Base-by-base conservation (phyloP, 2,329 filamentous ascomycete species). In the Leptoxyphium fumago region DNA sequence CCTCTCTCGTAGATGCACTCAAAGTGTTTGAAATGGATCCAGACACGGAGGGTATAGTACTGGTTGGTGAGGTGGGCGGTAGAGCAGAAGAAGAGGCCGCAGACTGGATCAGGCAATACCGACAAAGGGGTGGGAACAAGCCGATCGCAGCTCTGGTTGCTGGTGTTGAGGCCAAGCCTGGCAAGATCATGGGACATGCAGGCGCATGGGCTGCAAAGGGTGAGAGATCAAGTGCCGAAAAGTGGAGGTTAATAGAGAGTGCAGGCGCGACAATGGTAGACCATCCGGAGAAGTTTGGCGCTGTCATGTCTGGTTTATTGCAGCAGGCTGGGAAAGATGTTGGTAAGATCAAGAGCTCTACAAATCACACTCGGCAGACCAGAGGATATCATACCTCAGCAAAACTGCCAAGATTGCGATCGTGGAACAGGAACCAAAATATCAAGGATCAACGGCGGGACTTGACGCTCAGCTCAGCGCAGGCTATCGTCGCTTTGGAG, bases 171-270 rank as follows among this genome's bases (percentile, higher is more conserved):
- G 79, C 79, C n/a, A 71, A 73, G 5, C 65, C 68, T 13, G 78
- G 78, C 11, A 72, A 74, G 17, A 72, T 85, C 38, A 87, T 88
- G 82, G 84, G 84, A 9, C 84, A 89, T 59, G 81, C 83, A 9
- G 84, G 84, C 38, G 84, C 84, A 11, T 84, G 83, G 68, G 69
- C 71, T 43, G 71, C 77, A 1, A 71, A 77, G 6, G 80, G 79
- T 15, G 82, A 88, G 56, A 73, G 77, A 2, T 70, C 70, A 47
- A 75, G 78, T 0, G 63, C 68, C 34, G 69, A 71, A n/a, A 89
- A 89, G 61, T 75, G 81, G 47, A 71, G 70, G 38, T 73, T 76
- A 1, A 68, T 89, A n/a, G 65, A 78, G 56, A 66, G 71, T 44
- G 82, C 73, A 10, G 82, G 82, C 2, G 81, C 75, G 0, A 74